phyloP scores from a whole-genome alignment of 2,329 filamentous ascomycete genomes.

The Chaetomiaceae sp. region DNA sequence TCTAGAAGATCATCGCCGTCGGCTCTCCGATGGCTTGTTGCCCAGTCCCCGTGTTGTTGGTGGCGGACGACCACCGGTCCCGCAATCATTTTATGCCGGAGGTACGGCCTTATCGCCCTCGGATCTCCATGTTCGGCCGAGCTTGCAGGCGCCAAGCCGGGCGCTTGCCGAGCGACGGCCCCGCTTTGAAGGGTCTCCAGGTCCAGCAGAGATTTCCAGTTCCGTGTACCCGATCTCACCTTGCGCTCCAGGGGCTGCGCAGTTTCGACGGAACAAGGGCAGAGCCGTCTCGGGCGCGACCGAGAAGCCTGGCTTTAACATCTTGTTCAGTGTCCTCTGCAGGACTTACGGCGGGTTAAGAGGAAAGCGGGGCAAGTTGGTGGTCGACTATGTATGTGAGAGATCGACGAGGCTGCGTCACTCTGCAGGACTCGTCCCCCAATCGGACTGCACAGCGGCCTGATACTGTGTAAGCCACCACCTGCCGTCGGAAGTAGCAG shows the following conservation, averaged over 20 bases:
- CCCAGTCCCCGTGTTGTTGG: not conserved
- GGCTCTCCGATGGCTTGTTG: not conserved
- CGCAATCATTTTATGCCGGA: constrained; percentile 10
- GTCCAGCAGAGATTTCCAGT: constrained; percentile 23
- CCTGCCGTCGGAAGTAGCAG: too few species aligned
- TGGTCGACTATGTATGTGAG: not conserved
- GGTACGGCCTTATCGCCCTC: constrained; percentile 25
- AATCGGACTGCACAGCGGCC: too few species aligned
- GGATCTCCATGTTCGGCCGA: constrained; percentile 25
- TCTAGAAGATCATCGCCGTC: not conserved
- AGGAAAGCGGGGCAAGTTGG: not conserved
- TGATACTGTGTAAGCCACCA: too few species aligned
- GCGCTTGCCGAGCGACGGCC: constrained; percentile 15
- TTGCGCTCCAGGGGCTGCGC: not conserved
- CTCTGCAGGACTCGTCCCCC: too few species aligned
- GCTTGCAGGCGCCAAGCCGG: constrained; percentile 17
- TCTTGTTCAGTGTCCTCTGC: not conserved
- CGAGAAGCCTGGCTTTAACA: constrained; percentile 2
- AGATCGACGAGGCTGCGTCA: too few species aligned
- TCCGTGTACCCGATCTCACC: constrained; percentile 14
- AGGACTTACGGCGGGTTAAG: not conserved
- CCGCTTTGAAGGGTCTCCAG: constrained; percentile 24
- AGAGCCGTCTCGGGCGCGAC: constrained; percentile 7
- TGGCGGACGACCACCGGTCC: constrained; percentile 11
- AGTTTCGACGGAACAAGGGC: not conserved